Evolutionary conservation across 2,329 filamentous ascomycete species (phyloP).

Genomic region (Pseudocercospora eumusae): DNA sequence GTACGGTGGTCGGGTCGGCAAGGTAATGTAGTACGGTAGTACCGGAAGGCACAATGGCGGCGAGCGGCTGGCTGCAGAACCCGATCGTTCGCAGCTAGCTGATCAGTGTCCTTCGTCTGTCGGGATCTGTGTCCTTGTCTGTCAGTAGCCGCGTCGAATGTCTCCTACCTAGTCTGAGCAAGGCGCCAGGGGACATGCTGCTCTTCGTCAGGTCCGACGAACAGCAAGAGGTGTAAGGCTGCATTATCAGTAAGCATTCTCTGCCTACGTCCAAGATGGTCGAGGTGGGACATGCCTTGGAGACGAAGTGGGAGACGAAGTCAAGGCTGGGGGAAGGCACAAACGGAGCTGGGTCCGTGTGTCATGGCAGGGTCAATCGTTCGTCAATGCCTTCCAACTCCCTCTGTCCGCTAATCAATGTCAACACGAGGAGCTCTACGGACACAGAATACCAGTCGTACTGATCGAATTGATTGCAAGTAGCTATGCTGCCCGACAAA

Average conservation of each 20-base stretch:
- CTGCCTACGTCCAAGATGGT: background rate
- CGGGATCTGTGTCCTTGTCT: background rate
- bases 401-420: background rate
- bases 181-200: too few relatives aligned
- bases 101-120: background rate
- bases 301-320: background rate
- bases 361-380: background rate
- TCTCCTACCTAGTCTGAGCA: background rate
- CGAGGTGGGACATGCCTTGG: background rate
- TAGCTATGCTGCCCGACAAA: background rate
- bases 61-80: background rate
- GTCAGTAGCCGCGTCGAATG: background rate
- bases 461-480: background rate
- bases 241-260: background rate
- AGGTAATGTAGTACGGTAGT: background rate
- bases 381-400: background rate
- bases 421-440: background rate
- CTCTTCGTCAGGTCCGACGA: too few relatives aligned
- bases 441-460: background rate
- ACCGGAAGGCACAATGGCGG: background rate
- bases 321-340: background rate
- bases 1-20: background rate
- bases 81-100: background rate
- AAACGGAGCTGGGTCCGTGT: constrained; percentile 1
- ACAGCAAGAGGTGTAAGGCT: background rate